Conservation (phyloP, 1,284 basidiomycete species). For the Melampsora occidentalis region DNA sequence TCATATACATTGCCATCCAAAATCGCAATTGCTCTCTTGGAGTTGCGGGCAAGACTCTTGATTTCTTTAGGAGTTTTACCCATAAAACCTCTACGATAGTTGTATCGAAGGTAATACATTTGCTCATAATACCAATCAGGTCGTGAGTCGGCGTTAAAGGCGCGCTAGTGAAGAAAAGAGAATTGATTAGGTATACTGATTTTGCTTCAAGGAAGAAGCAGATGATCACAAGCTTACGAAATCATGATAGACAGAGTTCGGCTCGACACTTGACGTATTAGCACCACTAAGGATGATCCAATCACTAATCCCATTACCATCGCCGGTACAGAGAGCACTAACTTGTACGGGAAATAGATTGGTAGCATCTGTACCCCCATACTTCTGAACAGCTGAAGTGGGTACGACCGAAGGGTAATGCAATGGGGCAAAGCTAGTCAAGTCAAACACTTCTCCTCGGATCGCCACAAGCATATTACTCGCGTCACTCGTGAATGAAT, state of each 20-base stretch:
- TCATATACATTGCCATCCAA: conserved; percentile 86
- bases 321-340: conserved; percentile 85
- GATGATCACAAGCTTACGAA: conserved; percentile 44
- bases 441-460: conserved; percentile 88
- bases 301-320: conserved; percentile 74
- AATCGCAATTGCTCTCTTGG: conserved; percentile 68
- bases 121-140: conserved; percentile 96
- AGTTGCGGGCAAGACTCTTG: conserved; percentile 64
- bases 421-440: conserved; percentile 54
- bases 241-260: conserved; percentile 78
- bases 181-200: conserved; percentile 56
- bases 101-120: conserved; percentile 70
- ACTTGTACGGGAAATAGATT: conserved; percentile 94
- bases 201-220: background rate
- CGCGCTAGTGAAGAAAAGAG: conserved; percentile 20
- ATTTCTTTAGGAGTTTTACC: conserved; percentile 80
- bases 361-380: conserved; percentile 75
- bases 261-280: conserved; percentile 69
- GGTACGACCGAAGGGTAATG: conserved; percentile 63
- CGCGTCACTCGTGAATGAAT: conserved; percentile 65
- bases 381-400: conserved; percentile 70
- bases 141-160: conserved; percentile 72
- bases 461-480: conserved; percentile 77
- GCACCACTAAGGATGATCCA: conserved; percentile 74
- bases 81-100: conserved; percentile 80